Base-by-base conservation (phyloP, 2,329 filamentous ascomycete species). In the Neocucurbitaria cava region DNA sequence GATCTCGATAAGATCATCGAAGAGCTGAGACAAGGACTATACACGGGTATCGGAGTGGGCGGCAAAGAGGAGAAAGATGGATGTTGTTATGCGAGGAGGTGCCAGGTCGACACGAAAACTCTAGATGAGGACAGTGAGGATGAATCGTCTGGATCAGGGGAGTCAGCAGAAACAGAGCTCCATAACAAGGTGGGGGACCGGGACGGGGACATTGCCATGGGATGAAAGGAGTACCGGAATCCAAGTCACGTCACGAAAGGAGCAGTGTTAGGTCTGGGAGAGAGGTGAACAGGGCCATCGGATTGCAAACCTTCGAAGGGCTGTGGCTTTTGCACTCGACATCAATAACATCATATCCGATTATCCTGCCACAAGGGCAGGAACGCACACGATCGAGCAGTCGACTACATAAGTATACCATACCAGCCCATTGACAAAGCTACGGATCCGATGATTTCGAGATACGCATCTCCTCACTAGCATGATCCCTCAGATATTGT, bases 1-100 rank as follows among this genome's bases (percentile, higher is more conserved):
- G 65, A 68, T 40, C 35, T 61, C 13, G 64, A 68, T 49, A 67
- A 63, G 46, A 66, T 68, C 5, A 61, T 68, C 18, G 64, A 67
- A 47, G 62, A 68, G 31, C 33, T 59, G 15, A 61, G 56, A 28
- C 38, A 56, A n/a, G 65, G 64, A 1, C 30, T 68, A 15, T 68
- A 65, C 18, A 64, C 54, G 4, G 64, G 64, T 4, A 68, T 68
- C 10, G 65, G 65, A 0, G 41, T 67, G 1, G 62, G 62, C 10
- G 62, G 59, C 5, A 58, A 54, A 11, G 55, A 58, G 9, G 56
- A 52, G 5, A 51, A 49, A 8, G 36, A 55, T 1, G 51, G 49
- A 2, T 42, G 49, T 9, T 65, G 60, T 46, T 68, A 63, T 47
- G 65, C 65, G 30, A 49, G 62, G 17, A 68, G 66, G 30, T 67